Percentiles rank a stretch among this genome's conserved stretches.
phyloP scores from a whole-genome alignment of 345 rosid genomes.

The Citropsis articulata region DNA sequence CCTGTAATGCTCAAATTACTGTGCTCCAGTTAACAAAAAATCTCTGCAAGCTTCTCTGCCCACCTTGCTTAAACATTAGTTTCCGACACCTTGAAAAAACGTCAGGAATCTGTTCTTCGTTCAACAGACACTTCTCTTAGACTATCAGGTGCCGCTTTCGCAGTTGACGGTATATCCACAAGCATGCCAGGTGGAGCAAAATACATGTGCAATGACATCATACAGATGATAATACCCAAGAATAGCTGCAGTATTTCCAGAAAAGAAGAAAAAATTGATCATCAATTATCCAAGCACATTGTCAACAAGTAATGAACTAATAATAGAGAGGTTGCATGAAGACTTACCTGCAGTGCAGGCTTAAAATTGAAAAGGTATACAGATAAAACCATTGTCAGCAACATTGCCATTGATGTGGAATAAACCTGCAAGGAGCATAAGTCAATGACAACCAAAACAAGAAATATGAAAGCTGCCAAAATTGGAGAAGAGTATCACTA shows the following conservation, averaged over 20 bases:
- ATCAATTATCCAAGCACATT: not conserved
- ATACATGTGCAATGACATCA: slow-evolving; percentile 96
- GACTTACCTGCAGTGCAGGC: slow-evolving; percentile 67
- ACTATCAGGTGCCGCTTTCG: slow-evolving; percentile 49
- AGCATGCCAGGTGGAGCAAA: slow-evolving; percentile 78
- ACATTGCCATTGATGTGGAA: slow-evolving; percentile 91
- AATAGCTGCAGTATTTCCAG: slow-evolving; percentile 66
- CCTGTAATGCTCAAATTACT: not conserved
- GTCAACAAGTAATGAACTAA: too few relatives aligned
- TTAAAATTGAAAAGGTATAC: slow-evolving; percentile 64
- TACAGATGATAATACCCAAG: slow-evolving; percentile 86
- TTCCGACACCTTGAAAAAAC: not conserved
- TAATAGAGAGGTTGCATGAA: not conserved
- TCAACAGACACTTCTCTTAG: slow-evolving; percentile 57
- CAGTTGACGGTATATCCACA: slow-evolving; percentile 50
- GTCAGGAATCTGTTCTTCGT: slow-evolving; percentile 56
- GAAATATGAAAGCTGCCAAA: not conserved
- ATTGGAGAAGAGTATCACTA: not conserved
- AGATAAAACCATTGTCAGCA: slow-evolving; percentile 72
- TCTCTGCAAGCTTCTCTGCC: not conserved
- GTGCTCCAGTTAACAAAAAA: not conserved
- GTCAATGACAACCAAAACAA: not conserved
- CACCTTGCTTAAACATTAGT: not conserved
- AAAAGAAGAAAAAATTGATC: not conserved
- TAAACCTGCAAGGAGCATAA: slow-evolving; percentile 48